Evolutionary conservation across 2,329 filamentous ascomycete genomes (phyloP).

Genomic region (Thielaviopsis musarum): DNA sequence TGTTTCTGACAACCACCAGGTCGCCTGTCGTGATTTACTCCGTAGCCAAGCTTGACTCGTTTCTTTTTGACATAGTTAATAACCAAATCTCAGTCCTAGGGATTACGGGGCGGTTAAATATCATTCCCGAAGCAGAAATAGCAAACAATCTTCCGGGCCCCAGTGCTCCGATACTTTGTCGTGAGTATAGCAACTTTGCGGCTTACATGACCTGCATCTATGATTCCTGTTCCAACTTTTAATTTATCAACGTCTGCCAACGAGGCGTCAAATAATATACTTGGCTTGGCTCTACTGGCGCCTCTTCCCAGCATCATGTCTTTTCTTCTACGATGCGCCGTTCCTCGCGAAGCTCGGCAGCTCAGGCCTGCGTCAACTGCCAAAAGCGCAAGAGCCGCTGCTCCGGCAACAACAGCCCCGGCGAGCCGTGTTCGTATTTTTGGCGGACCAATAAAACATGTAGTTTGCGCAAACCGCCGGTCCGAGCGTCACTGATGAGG

Average conservation of each 20-base stretch:
- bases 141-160: not conserved
- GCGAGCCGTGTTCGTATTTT: constrained; percentile 19
- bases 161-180: not conserved
- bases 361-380: constrained; percentile 14
- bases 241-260: not conserved
- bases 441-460: constrained; percentile 18
- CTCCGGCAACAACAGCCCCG: not conserved
- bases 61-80: too few species aligned
- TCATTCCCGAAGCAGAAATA: not conserved
- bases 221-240: not conserved
- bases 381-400: constrained; percentile 16
- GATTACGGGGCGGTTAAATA: too few species aligned
- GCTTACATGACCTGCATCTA: not conserved
- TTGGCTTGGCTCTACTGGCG: not conserved
- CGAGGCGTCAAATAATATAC: not conserved
- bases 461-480: constrained; percentile 19
- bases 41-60: too few species aligned
- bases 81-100: too few species aligned
- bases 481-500: constrained; percentile 21
- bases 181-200: not conserved
- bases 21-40: too few species aligned
- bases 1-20: not conserved
- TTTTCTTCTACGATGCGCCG: constrained; percentile 13
- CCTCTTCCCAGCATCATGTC: not conserved
- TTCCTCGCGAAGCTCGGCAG: constrained; percentile 5